These are phyloP conservation scores for Ceratocystis destructans DNA, from an alignment of 2,329 filamentous ascomycete species.

Conservation along the genomic window DNA sequence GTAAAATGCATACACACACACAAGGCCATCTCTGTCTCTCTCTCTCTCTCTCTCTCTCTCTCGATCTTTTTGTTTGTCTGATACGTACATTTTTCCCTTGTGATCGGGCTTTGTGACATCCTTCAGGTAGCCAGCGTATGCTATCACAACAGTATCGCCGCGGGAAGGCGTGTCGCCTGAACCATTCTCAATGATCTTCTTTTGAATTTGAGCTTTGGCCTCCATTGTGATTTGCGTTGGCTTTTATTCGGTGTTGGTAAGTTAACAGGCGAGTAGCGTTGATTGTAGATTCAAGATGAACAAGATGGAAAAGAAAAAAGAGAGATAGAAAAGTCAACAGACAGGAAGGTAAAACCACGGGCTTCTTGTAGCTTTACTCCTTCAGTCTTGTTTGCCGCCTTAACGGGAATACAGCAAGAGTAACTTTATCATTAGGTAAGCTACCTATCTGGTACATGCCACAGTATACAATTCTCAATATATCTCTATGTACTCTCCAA, in stretches of 20 bases:
- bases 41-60: not conserved
- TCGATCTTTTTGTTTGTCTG: not conserved
- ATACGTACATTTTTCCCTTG: constrained; percentile 57
- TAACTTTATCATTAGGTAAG: too few relatives aligned
- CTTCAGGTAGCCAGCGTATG: constrained; percentile 83
- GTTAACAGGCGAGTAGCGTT: not conserved
- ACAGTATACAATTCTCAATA: too few relatives aligned
- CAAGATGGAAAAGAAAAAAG: constrained; percentile 10
- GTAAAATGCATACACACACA: too few relatives aligned
- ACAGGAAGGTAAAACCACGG: not conserved
- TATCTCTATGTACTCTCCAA: not conserved
- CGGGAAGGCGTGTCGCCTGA: constrained; percentile 44
- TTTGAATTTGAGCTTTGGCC: constrained; percentile 40
- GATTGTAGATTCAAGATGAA: too few relatives aligned
- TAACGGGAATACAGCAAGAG: too few relatives aligned
- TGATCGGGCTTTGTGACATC: constrained; percentile 45
- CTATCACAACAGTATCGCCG: constrained; percentile 67
- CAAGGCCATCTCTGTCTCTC: not conserved
- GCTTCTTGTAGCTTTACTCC: not conserved
- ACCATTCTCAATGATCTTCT: constrained; percentile 49
- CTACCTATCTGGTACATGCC: too few relatives aligned
- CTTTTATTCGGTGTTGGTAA: not conserved
- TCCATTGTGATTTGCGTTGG: constrained; percentile 41
- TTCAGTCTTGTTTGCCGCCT: too few relatives aligned
- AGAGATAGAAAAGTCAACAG: not conserved